Conservation (phyloP, 2,329 filamentous ascomycete genomes). For the Paramyrothecium sp. region DNA sequence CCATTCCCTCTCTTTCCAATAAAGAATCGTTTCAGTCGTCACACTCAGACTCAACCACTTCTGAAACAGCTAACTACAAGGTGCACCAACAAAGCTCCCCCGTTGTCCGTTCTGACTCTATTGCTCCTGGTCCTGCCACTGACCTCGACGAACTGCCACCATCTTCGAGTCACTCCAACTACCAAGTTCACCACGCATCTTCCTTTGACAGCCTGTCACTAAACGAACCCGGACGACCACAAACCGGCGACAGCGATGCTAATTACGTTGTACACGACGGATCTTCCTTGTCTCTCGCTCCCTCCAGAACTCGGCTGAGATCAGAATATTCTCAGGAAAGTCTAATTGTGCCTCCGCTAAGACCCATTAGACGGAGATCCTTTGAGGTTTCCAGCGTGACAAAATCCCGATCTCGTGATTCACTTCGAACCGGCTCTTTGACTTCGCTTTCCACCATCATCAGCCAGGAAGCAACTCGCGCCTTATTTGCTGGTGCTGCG, state of each 20-base stretch:
- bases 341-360: slow-evolving; percentile 55
- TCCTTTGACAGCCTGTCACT: slow-evolving; percentile 43
- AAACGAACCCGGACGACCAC: slow-evolving; percentile 30
- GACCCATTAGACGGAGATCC: slow-evolving; percentile 44
- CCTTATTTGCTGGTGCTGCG: slow-evolving; percentile 26
- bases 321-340: slow-evolving; percentile 61
- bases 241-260: slow-evolving; percentile 37
- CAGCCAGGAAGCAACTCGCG: slow-evolving; percentile 43
- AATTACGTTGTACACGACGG: slow-evolving; percentile 56
- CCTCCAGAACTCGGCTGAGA: slow-evolving; percentile 27
- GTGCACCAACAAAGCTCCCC: slow-evolving; percentile 46
- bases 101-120: slow-evolving; percentile 15
- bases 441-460: slow-evolving; percentile 56
- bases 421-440: slow-evolving; percentile 50
- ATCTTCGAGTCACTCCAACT: slow-evolving; percentile 47
- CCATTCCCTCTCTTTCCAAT: slow-evolving; percentile 16
- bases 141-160: slow-evolving; percentile 39
- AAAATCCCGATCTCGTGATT: slow-evolving; percentile 51
- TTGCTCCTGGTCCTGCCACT: slow-evolving; percentile 7
- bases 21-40: slow-evolving; percentile 24
- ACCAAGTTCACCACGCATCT: slow-evolving; percentile 49
- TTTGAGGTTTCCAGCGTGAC: slow-evolving; percentile 48
- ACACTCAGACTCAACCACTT: slow-evolving; percentile 40
- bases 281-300: slow-evolving; percentile 37
- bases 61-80: slow-evolving; percentile 54